Percentiles rank a stretch among this genome's conserved stretches.
Evolutionary conservation across 2,329 filamentous ascomycete species (phyloP).

Genomic region (Calonectria pseudoreteaudii): DNA sequence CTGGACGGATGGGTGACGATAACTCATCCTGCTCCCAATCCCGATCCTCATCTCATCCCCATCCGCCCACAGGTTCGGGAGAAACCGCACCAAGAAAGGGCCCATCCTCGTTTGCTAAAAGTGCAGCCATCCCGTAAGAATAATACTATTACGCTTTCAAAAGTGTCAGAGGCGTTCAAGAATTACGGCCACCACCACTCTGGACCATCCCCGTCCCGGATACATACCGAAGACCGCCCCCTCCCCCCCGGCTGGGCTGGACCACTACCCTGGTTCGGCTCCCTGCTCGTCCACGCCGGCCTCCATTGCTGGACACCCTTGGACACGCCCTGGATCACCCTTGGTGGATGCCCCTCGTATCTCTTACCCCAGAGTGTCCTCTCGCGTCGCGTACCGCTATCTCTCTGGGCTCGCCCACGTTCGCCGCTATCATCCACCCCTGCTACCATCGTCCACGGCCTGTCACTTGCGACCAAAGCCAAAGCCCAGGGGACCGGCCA

Average conservation of each 20-base stretch:
- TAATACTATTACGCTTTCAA: slow-evolving; percentile 16
- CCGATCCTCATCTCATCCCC: background rate
- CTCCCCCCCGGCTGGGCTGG: slow-evolving; percentile 1
- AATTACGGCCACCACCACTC: slow-evolving; percentile 9
- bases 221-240: background rate
- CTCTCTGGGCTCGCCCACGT: slow-evolving; percentile 33
- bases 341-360: slow-evolving; percentile 39
- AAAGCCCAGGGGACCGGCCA: slow-evolving; percentile 15
- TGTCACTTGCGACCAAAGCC: slow-evolving; percentile 37
- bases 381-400: slow-evolving; percentile 44
- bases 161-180: slow-evolving; percentile 14
- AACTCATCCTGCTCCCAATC: background rate
- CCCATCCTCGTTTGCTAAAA: background rate
- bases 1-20: background rate
- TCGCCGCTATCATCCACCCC: slow-evolving; percentile 40
- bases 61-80: slow-evolving; percentile 1
- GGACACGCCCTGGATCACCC: slow-evolving; percentile 22
- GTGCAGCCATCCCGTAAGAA: background rate
- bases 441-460: slow-evolving; percentile 29
- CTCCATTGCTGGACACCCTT: slow-evolving; percentile 10
- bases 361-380: slow-evolving; percentile 44
- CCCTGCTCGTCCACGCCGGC: slow-evolving; percentile 20
- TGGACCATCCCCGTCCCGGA: slow-evolving; percentile 2
- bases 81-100: background rate
- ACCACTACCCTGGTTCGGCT: slow-evolving; percentile 13